Conservation (phyloP, 2,329 filamentous ascomycete species). For the Trichothecium sympodiale region DNA sequence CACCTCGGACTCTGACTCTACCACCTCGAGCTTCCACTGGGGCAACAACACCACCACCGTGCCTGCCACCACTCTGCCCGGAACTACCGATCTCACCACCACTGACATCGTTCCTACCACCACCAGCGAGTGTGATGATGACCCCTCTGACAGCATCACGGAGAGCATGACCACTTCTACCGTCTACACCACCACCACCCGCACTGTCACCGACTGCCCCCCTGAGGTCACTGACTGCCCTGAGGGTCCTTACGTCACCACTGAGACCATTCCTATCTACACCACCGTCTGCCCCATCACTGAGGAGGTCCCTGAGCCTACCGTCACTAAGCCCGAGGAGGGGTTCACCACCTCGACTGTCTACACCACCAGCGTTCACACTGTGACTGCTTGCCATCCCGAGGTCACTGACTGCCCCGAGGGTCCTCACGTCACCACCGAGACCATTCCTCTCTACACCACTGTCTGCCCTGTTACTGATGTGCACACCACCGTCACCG, state of each 20-base stretch:
- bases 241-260: background rate
- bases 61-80: background rate
- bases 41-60: slow-evolving; percentile 18
- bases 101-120: slow-evolving; percentile 9
- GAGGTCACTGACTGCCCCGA: slow-evolving; percentile 46
- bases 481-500: slow-evolving; percentile 5
- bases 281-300: slow-evolving; percentile 2
- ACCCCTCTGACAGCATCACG: slow-evolving; percentile 6
- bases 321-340: slow-evolving; percentile 1
- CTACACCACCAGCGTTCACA: slow-evolving; percentile 42
- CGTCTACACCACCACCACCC: background rate
- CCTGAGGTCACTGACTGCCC: background rate
- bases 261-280: slow-evolving; percentile 1
- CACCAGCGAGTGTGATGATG: slow-evolving; percentile 13
- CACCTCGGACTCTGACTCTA: background rate
- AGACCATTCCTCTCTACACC: slow-evolving; percentile 18
- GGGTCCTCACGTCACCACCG: slow-evolving; percentile 3
- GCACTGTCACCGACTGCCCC: background rate
- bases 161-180: slow-evolving; percentile 8
- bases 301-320: background rate
- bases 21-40: slow-evolving; percentile 16
- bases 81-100: background rate
- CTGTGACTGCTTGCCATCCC: slow-evolving; percentile 45
- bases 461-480: slow-evolving; percentile 23
- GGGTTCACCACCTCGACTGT: slow-evolving; percentile 25